Evolutionary conservation across 257 asterid species (phyloP).

Genomic region (Paraleonurus japonicus): DNA sequence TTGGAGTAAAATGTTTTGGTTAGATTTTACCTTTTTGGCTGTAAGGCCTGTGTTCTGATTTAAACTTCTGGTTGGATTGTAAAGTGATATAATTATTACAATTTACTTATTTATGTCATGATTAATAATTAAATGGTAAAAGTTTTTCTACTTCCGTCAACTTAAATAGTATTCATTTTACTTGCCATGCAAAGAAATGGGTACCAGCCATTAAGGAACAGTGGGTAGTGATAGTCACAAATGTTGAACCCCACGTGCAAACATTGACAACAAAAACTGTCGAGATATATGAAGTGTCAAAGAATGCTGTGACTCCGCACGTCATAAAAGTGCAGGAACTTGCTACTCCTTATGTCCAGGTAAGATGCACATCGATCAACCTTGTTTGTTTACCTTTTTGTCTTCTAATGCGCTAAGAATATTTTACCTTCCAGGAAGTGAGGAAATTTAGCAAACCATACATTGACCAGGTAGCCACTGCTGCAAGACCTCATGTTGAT

Average conservation of each 20-base stretch:
- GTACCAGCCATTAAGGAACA: constrained; percentile 71
- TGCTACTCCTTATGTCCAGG: constrained; percentile 77
- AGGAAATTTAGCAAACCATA: constrained; percentile 76
- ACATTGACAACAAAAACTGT: constrained; percentile 50
- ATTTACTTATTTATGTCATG: background rate
- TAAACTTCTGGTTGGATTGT: constrained; percentile 12
- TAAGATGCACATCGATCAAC: constrained; percentile 22
- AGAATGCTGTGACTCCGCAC: constrained; percentile 61
- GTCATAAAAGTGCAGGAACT: constrained; percentile 64
- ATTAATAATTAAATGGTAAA: background rate
- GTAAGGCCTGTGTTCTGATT: background rate
- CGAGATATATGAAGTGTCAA: constrained; percentile 65
- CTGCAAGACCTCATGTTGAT: constrained; percentile 84
- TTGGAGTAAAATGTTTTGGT: background rate
- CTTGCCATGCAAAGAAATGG: constrained; percentile 58
- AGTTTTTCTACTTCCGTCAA: background rate
- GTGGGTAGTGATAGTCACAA: constrained; percentile 63
- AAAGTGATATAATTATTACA: background rate
- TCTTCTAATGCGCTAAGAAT: constrained; percentile 25
- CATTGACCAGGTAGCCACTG: constrained; percentile 77
- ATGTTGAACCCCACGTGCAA: constrained; percentile 68
- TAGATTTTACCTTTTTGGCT: background rate
- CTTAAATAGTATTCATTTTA: constrained; percentile 11
- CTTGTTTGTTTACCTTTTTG: constrained; percentile 13
- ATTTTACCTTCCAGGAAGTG: constrained; percentile 50